These are phyloP conservation scores for Saturnispora halmiae DNA, from an alignment of 805 yeast species.

Conservation along the genomic window DNA sequence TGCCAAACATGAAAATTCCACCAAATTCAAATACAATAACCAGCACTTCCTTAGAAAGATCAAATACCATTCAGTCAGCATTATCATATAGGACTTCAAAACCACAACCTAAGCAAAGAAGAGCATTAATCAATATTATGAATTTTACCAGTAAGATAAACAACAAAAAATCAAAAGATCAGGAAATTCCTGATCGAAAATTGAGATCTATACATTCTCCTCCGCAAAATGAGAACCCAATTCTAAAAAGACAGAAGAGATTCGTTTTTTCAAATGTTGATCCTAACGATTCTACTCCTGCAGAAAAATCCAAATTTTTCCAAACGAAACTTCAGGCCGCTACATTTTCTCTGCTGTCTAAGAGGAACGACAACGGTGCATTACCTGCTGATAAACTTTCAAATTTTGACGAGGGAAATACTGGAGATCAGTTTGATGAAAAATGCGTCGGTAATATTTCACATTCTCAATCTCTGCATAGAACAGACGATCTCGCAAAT, in stretches of 20 bases:
- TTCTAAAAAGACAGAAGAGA: slow-evolving; percentile 22
- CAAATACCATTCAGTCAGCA: slow-evolving; percentile 2
- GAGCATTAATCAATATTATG: slow-evolving; percentile 2
- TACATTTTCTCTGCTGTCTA: slow-evolving; percentile 15
- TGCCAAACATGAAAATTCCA: neutral
- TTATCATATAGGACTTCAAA: slow-evolving; percentile 6
- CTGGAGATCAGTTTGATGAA: neutral
- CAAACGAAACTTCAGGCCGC: slow-evolving; percentile 11
- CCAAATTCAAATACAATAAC: neutral
- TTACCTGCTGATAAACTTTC: neutral
- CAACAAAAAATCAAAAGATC: neutral
- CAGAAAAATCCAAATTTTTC: slow-evolving; percentile 2
- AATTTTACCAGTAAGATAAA: slow-evolving; percentile 3
- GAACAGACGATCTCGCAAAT: neutral
- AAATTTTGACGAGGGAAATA: slow-evolving; percentile 7
- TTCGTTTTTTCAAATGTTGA: slow-evolving; percentile 16
- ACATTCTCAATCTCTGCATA: slow-evolving; percentile 1
- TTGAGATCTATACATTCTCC: neutral
- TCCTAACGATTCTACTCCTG: neutral
- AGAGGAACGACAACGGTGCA: neutral
- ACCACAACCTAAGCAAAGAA: neutral
- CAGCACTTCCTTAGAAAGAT: neutral
- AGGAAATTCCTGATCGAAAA: neutral
- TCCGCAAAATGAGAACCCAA: slow-evolving; percentile 16
- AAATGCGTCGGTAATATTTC: neutral